A percentile compares a stretch with the other conserved stretches of the same genome.
These are phyloP conservation scores for Musa troglodytarum DNA, from an alignment of 176 grass and related monocot species.

Conservation along the genomic window DNA sequence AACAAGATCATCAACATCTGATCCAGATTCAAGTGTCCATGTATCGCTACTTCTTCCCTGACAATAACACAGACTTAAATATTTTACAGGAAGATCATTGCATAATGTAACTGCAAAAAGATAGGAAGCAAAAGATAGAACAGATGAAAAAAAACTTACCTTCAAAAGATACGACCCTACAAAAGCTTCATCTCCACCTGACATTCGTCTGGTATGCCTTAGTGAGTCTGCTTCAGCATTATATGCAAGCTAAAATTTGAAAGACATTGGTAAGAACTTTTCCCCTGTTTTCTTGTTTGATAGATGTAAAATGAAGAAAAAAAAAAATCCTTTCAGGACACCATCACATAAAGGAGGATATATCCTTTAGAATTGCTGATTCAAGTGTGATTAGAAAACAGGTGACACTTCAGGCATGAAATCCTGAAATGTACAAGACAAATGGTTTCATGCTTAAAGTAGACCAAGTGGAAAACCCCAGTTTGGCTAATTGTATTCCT, in stretches of 20 bases:
- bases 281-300: too few species aligned
- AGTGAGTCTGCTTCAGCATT: constrained; percentile 43
- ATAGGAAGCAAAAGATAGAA: not conserved
- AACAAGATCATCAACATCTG: constrained; percentile 73
- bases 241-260: constrained; percentile 52
- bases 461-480: too few species aligned
- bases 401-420: too few species aligned
- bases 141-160: constrained; percentile 19
- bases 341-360: not conserved
- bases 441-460: too few species aligned
- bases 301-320: not conserved
- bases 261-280: not conserved
- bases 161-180: constrained; percentile 52
- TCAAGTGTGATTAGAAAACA: too few species aligned
- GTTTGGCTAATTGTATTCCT: too few species aligned
- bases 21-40: constrained; percentile 76
- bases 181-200: constrained; percentile 68
- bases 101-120: not conserved
- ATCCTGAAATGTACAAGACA: too few species aligned
- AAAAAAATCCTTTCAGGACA: not conserved
- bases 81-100: not conserved
- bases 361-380: not conserved
- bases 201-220: constrained; percentile 64
- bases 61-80: constrained; percentile 7
- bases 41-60: constrained; percentile 81